Base-by-base conservation (phyloP, 202 grass and related monocot species). In the Schoenoplectus triqueter region DNA sequence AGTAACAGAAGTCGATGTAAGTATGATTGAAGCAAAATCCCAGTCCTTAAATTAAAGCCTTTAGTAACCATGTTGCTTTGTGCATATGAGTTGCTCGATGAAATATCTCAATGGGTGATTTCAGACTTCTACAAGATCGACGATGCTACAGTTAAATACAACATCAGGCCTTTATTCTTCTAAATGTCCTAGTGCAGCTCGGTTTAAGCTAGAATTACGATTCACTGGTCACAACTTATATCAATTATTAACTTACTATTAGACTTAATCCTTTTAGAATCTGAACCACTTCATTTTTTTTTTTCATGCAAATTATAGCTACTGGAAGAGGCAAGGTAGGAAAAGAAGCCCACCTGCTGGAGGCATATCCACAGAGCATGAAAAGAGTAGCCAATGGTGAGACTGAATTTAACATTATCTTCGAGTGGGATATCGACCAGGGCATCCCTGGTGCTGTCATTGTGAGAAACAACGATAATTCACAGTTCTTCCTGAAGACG, bases 361-460 rank as follows among this genome's bases (percentile, higher is more conserved):
- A 67, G 10, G 64, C 10, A 4, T 40, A 3, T 41, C 31, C 31
- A 13, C 22, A 10, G 8, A 67, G 40, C 64, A 41, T 67, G 1
- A 67, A 67, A 19, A 62, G 59, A 68, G 9, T 68, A 21, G 31
- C 10, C 0, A 10, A 42, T 14, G 65, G 96, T 10, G 90, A 92
- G 73, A 89, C 90, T 0, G 42, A 70, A 7, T 96, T 87, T 86
- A 71, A 68, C 3, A 91, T 94, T 10, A 85, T 42, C 47, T 99
- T 99, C 75, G 73, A 92, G 3, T 99, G 93, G 93, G 90, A 99
- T 61, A 84, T 78, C 52, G 69, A 7, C 18, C 80, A 86, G 8
- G 96, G 96, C 5, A 89, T 94, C 48, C 96, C 93, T 0, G 91
- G 96, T 46, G 93, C 93, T 31, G 65, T 99, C 64, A 18, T 95